phyloP scores from a whole-genome alignment of 768 basidiomycete genomes.

The Termitomyces sp. region DNA sequence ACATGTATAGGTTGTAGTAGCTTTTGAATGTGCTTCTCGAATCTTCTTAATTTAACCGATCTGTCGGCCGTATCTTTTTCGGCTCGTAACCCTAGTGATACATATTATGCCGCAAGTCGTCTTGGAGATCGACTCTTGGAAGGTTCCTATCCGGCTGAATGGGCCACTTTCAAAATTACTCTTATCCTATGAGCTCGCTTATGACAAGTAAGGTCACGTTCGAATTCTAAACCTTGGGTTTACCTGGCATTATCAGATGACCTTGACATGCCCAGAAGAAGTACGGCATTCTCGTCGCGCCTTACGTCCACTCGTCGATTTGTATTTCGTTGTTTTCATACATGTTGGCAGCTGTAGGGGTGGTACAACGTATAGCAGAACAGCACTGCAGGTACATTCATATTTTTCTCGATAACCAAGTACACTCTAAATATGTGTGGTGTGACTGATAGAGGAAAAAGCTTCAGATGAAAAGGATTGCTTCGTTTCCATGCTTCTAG shows the following conservation, averaged over 20 bases:
- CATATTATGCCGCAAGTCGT: neutral
- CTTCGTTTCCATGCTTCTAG: neutral
- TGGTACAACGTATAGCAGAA: neutral
- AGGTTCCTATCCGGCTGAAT: neutral
- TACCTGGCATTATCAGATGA: neutral
- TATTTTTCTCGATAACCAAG: neutral
- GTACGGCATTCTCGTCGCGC: neutral
- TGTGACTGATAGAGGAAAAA: neutral
- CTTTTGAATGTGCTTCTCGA: neutral
- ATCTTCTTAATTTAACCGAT: neutral
- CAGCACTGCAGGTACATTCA: neutral
- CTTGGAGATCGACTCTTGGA: neutral
- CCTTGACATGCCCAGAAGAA: neutral
- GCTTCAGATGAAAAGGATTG: neutral
- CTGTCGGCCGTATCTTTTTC: neutral
- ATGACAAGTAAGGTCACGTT: neutral
- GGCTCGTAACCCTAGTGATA: neutral
- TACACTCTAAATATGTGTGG: neutral
- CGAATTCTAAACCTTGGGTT: neutral
- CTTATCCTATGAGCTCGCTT: neutral
- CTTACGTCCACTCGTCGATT: neutral
- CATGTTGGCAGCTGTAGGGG: neutral
- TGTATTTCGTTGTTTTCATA: neutral
- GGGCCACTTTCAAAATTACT: neutral
- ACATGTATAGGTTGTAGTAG: neutral